Percentiles rank a stretch among this genome's conserved stretches.
Conservation (phyloP, 2,329 filamentous ascomycete genomes). For the Lachnellula cervina region DNA sequence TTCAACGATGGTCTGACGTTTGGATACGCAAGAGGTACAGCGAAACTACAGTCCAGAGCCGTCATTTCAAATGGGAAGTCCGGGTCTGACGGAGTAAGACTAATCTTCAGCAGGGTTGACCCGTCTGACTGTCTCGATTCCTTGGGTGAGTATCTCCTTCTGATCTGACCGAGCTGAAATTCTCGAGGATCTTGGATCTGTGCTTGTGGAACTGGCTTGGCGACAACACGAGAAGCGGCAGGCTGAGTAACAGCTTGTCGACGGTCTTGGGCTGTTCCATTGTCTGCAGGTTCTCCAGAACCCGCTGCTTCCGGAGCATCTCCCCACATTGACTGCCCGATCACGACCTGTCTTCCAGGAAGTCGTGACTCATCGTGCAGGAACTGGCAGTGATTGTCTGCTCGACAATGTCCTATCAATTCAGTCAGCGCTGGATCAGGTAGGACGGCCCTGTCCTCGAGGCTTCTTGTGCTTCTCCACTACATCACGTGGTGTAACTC, state of each 20-base stretch:
- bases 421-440: conserved; percentile 22
- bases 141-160: conserved; percentile 56
- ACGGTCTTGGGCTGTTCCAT: conserved; percentile 27
- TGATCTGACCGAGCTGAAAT: conserved; percentile 71
- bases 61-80: conserved; percentile 78
- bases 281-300: conserved; percentile 11
- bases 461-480: conserved; percentile 3
- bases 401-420: conserved; percentile 43
- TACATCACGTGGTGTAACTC: conserved; percentile 26
- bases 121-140: conserved; percentile 32
- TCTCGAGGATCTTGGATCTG: conserved; percentile 64
- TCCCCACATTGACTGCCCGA: conserved; percentile 8
- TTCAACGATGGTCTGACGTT: conserved; percentile 51
- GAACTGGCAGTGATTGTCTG: conserved; percentile 46
- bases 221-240: conserved; percentile 46
- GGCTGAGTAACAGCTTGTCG: conserved; percentile 31
- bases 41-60: conserved; percentile 61
- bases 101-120: conserved; percentile 55
- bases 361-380: conserved; percentile 37
- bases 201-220: conserved; percentile 60
- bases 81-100: conserved; percentile 68
- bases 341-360: conserved; percentile 5
- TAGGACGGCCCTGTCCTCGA: conserved; percentile 13
- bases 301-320: conserved; percentile 7
- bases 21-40: conserved; percentile 62